phyloP scores from a whole-genome alignment of 2,329 filamentous ascomycete species.

The Westerdykella aurantiaca region DNA sequence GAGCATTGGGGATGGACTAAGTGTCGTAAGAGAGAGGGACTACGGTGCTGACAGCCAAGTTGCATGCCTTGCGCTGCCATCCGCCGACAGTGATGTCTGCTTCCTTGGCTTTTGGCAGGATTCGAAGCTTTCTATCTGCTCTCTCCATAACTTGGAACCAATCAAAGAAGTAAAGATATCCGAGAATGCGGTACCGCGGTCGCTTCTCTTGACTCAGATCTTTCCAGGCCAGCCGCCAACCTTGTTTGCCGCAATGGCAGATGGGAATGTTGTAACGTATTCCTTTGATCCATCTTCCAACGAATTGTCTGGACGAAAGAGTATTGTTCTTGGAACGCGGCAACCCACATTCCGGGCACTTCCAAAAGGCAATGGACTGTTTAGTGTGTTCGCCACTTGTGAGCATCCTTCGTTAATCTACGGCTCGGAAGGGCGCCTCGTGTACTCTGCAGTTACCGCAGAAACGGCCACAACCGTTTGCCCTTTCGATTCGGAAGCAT shows the following conservation, averaged over 20 bases:
- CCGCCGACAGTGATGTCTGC: constrained; percentile 58
- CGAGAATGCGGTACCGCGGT: constrained; percentile 75
- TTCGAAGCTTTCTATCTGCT: constrained; percentile 70
- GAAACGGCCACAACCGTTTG: constrained; percentile 78
- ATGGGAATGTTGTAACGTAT: constrained; percentile 85
- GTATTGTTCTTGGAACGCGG: constrained; percentile 76
- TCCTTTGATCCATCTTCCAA: constrained; percentile 59
- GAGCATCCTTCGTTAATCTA: constrained; percentile 95
- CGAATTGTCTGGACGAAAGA: constrained; percentile 66
- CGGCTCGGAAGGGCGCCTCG: constrained; percentile 74
- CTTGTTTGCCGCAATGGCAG: constrained; percentile 83
- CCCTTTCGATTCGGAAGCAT: constrained; percentile 74
- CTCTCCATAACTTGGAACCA: constrained; percentile 59
- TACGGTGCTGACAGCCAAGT: constrained; percentile 68
- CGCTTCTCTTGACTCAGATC: constrained; percentile 72
- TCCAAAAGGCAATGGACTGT: constrained; percentile 59
- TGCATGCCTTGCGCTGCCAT: constrained; percentile 73
- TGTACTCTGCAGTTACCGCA: constrained; percentile 90
- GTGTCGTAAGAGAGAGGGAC: constrained; percentile 53
- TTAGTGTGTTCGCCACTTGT: constrained; percentile 85
- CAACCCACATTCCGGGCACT: constrained; percentile 76
- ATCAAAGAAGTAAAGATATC: constrained; percentile 51
- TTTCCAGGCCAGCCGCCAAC: constrained; percentile 63
- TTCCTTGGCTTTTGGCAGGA: constrained; percentile 84
- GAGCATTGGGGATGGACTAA: constrained; percentile 50